Base-by-base conservation (phyloP, 306 rosid species). In the Dryas alaskensis region DNA sequence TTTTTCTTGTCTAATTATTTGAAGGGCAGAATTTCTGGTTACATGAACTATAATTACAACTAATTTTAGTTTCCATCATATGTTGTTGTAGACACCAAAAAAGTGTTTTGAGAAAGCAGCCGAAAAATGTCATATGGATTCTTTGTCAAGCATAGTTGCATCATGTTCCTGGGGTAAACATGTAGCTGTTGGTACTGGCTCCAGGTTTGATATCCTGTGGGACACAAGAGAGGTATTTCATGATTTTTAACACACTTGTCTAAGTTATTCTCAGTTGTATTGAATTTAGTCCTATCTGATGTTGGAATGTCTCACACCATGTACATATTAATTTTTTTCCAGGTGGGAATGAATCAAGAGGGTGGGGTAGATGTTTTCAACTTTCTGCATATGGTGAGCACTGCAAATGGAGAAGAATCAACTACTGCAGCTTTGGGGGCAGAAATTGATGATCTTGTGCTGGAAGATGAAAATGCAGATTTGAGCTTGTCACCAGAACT, bases 91-190 rank as follows among this genome's bases (percentile, higher is more conserved):
- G 99, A 92, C 97, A 58, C 99, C 99, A 16, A 86, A 81, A 79
- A 89, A 68, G 69, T 94, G 99, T 80, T 94, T 94, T 83, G 99
- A 94, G 75, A 83, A 84, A 75, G 97, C 99, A 68, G 95, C 99
- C 44, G 96, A 89, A 79, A 94, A 94, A 79, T 77, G 96, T 57
- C 96, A 94, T 65, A 65, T 76, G 58, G 99, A 94, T 74, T 75
- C 96, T 31, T 76, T 94, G 62, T 83, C 91, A 22, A 94, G 99
- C 80, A 78, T 94, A 13, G 97, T 94, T 76, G 97, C 91, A 11
- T 89, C 99, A 47, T 94, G 99, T 84, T 89, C 99, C 2, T 94
- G 99, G 99, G 99, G 97, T 50, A 94, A 87, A 73, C 90, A 77
- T 54, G 96, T 94, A 49, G 95, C 95, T 6, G 96, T 91, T 73